These are phyloP conservation scores for Capsicum rhomboideum DNA, from an alignment of 257 asterid species.

Conservation along the genomic window DNA sequence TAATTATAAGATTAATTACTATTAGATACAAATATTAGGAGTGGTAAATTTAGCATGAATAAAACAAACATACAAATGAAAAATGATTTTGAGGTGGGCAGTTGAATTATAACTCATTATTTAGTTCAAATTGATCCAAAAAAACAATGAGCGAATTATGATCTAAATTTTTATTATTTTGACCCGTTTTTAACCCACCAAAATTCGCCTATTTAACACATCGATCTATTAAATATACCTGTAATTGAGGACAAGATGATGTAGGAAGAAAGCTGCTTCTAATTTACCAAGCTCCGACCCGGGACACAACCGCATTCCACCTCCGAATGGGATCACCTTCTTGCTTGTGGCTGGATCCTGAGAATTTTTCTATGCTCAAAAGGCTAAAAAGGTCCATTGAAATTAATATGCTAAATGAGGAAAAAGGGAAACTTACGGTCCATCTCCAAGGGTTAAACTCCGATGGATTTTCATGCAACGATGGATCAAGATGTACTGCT, in stretches of 20 bases:
- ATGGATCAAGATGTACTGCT: slow-evolving; percentile 62
- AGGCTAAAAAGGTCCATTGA: background rate
- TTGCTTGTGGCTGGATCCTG: slow-evolving; percentile 45
- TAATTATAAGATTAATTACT: too few species aligned
- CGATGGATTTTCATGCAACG: slow-evolving; percentile 44
- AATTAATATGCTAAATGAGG: background rate
- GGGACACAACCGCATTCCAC: slow-evolving; percentile 71
- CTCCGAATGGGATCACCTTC: slow-evolving; percentile 60
- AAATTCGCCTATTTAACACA: background rate
- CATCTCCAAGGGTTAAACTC: slow-evolving; percentile 75
- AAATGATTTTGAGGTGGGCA: too few species aligned
- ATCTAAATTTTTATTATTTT: too few species aligned
- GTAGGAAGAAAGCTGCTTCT: slow-evolving; percentile 68
- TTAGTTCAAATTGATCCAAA: too few species aligned
- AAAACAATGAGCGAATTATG: too few species aligned
- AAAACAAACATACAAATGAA: too few species aligned
- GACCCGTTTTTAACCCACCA: too few species aligned
- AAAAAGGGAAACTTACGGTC: slow-evolving; percentile 28
- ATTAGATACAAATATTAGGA: too few species aligned
- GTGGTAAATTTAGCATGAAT: too few species aligned
- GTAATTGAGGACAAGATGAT: slow-evolving; percentile 59
- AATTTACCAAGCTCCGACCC: slow-evolving; percentile 71
- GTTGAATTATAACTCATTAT: too few species aligned
- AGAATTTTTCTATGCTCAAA: background rate
- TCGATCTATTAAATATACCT: slow-evolving; percentile 21